These are phyloP conservation scores for Lactuca sativa DNA, from an alignment of 129 eudicot species.

Conservation along the genomic window DNA sequence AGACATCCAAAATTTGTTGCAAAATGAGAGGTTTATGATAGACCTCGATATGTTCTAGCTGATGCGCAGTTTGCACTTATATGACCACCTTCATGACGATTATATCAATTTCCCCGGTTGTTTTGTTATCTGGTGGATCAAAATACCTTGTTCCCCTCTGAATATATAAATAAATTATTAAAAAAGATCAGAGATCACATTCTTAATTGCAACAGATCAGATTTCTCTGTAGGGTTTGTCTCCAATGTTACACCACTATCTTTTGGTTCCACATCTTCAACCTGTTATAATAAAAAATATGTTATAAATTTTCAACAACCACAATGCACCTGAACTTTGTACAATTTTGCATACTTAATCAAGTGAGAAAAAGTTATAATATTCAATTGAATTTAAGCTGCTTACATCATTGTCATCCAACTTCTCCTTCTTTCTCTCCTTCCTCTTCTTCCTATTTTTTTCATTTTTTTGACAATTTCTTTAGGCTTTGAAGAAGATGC, in stretches of 20 bases:
- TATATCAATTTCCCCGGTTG: conserved; percentile 96
- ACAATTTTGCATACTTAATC: too few species aligned
- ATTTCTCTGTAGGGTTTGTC: conserved; percentile 45
- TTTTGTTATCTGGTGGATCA: conserved; percentile 92
- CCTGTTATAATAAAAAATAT: conserved; percentile 37
- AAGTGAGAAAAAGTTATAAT: too few species aligned
- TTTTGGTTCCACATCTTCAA: conserved; percentile 30
- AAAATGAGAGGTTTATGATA: conserved; percentile 86
- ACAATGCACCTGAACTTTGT: too few species aligned
- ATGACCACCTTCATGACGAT: conserved; percentile 97
- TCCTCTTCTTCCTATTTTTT: conserved; percentile 32
- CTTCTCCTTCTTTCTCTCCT: not conserved
- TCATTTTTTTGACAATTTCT: conserved; percentile 1
- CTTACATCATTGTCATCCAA: conserved; percentile 46
- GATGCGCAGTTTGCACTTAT: conserved; percentile 63
- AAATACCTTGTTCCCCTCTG: conserved; percentile 99
- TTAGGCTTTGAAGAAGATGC: not conserved
- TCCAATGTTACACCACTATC: conserved; percentile 36
- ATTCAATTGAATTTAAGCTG: not conserved
- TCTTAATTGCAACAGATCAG: conserved; percentile 39
- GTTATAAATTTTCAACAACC: too few species aligned
- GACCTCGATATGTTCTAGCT: too few species aligned
- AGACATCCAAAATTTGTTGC: conserved; percentile 63
- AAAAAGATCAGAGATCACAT: conserved; percentile 32
- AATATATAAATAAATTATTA: conserved; percentile 29